phyloP scores from a whole-genome alignment of 139 green algal species.

The Tetradesmus lagerheimii region DNA sequence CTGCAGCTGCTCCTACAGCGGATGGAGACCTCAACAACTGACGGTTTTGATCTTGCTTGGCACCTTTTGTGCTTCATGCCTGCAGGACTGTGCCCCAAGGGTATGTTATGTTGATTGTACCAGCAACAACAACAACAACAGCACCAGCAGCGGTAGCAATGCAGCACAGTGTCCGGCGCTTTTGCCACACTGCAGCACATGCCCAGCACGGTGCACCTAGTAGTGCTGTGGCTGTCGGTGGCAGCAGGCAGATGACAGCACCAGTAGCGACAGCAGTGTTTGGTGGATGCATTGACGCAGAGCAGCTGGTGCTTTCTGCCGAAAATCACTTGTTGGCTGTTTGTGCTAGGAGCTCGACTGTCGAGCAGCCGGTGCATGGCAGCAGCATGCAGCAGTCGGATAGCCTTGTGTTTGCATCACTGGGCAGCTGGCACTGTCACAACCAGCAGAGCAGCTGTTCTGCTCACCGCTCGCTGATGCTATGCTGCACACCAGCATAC shows the following conservation, averaged over 20 bases:
- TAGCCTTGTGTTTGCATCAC: background rate
- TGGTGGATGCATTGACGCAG: too few species aligned
- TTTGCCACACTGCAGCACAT: background rate
- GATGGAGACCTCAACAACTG: too few species aligned
- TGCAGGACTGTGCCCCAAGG: conserved; percentile 46
- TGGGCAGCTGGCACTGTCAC: background rate
- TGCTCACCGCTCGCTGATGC: too few species aligned
- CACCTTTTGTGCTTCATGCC: background rate
- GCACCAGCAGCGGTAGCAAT: background rate
- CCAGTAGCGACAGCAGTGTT: background rate
- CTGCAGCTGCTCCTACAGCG: too few species aligned
- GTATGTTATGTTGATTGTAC: background rate
- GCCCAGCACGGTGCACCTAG: background rate
- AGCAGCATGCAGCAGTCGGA: background rate
- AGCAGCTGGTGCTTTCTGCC: too few species aligned
- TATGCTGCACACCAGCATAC: too few species aligned
- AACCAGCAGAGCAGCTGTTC: background rate
- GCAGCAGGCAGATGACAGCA: background rate
- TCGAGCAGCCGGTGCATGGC: too few species aligned
- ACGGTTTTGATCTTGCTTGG: background rate
- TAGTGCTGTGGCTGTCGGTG: background rate
- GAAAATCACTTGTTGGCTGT: too few species aligned
- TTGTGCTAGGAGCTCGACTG: too few species aligned
- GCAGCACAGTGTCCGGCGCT: background rate
- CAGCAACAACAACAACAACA: background rate